A percentile compares a stretch with the other conserved stretches of the same genome.
Evolutionary conservation across 495 filamentous ascomycete species (phyloP).

Genomic region (Geopyxis carbonaria): DNA sequence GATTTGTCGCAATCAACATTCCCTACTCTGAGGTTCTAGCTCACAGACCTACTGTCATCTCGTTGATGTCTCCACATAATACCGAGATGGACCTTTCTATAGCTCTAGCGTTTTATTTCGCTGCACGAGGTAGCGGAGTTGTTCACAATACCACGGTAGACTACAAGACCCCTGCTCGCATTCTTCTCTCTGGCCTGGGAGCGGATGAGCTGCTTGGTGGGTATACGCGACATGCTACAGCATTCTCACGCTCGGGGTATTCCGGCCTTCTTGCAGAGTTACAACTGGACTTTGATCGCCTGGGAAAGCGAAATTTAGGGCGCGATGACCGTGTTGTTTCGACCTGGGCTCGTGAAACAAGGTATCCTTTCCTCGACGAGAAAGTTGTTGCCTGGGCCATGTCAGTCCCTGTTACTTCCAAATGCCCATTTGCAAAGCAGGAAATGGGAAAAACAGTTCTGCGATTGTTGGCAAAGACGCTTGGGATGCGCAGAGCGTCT

Average conservation of each 20-base stretch:
- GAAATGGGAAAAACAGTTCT: slow-evolving; percentile 49
- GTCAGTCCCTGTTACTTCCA: slow-evolving; percentile 54
- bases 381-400: slow-evolving; percentile 67
- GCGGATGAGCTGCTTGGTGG: slow-evolving; percentile 94
- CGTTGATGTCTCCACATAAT: slow-evolving; percentile 77
- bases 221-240: slow-evolving; percentile 68
- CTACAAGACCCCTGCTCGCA: slow-evolving; percentile 58
- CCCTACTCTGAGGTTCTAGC: slow-evolving; percentile 56
- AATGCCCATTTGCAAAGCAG: slow-evolving; percentile 53
- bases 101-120: slow-evolving; percentile 79
- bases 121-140: slow-evolving; percentile 56
- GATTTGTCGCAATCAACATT: slow-evolving; percentile 69
- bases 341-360: slow-evolving; percentile 74
- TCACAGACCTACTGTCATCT: slow-evolving; percentile 51
- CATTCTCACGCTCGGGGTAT: slow-evolving; percentile 49
- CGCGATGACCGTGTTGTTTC: slow-evolving; percentile 83
- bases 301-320: slow-evolving; percentile 85
- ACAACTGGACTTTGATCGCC: slow-evolving; percentile 63
- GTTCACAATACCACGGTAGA: slow-evolving; percentile 4
- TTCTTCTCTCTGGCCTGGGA: slow-evolving; percentile 80
- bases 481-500: slow-evolving; percentile 54
- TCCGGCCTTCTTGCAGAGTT: slow-evolving; percentile 64
- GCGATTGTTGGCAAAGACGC: slow-evolving; percentile 54
- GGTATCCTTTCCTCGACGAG: slow-evolving; percentile 90
- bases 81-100: slow-evolving; percentile 99